These are phyloP conservation scores for Malus sylvestris DNA, from an alignment of 306 rosid species.

Conservation along the genomic window DNA sequence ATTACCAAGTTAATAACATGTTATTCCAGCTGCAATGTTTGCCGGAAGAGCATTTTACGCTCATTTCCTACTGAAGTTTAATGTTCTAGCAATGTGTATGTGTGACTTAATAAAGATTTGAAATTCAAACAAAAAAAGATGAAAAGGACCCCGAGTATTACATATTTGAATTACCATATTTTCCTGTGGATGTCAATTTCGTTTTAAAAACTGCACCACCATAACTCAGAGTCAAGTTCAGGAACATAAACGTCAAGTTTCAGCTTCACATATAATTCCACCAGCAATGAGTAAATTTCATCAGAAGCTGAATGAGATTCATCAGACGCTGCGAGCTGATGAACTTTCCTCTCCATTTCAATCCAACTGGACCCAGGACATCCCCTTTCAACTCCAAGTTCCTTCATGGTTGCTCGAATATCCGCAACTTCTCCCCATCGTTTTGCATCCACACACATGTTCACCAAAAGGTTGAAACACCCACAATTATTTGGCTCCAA, in stretches of 20 bases:
- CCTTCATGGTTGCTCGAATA: conserved; percentile 53
- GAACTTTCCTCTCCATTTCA: conserved; percentile 44
- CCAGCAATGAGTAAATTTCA: conserved; percentile 36
- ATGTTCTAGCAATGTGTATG: neutral
- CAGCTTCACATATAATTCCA: conserved; percentile 49
- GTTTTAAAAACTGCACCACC: neutral
- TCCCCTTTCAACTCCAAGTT: conserved; percentile 57
- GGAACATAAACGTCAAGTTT: conserved; percentile 38
- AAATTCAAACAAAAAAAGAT: too few species aligned
- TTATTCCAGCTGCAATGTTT: neutral
- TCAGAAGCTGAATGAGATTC: conserved; percentile 41
- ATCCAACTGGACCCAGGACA: conserved; percentile 81
- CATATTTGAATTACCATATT: neutral
- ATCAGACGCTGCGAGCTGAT: conserved; percentile 60
- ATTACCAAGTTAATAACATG: neutral
- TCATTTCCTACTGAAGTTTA: neutral
- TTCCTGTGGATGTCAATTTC: neutral
- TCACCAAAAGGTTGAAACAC: conserved; percentile 49
- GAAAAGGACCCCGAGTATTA: too few species aligned
- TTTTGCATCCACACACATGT: conserved; percentile 59
- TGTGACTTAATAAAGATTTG: neutral
- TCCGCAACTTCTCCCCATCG: conserved; percentile 59
- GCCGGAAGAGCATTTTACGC: neutral
- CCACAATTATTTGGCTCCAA: conserved; percentile 73
- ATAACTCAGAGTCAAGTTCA: conserved; percentile 20